Evolutionary conservation across 1,284 basidiomycete genomes (phyloP).

Genomic region (Marasmius fiardii): DNA sequence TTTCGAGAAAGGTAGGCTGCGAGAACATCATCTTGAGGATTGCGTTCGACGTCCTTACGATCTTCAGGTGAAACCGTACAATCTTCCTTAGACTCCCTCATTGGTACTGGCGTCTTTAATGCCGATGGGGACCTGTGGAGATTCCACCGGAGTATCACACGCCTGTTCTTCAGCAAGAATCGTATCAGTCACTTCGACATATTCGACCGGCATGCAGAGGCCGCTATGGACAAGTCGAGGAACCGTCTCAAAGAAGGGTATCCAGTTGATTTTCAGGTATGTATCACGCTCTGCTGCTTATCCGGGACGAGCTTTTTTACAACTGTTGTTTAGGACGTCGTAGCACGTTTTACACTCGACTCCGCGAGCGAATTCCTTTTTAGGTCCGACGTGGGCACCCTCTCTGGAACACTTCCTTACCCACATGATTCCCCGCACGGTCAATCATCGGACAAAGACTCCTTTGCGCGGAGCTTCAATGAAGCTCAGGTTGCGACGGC

Average conservation of each 20-base stretch:
- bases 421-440: constrained; percentile 38
- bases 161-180: constrained; percentile 36
- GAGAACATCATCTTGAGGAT: no score
- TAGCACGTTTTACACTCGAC: constrained; percentile 41
- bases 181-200: constrained; percentile 34
- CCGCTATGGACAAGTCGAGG: constrained; percentile 11
- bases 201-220: constrained; percentile 23
- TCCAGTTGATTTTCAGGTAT: constrained; percentile 14
- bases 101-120: neutral
- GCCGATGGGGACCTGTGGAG: constrained; percentile 13
- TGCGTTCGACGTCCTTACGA: neutral
- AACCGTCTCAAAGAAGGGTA: constrained; percentile 7
- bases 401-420: constrained; percentile 31
- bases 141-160: constrained; percentile 35
- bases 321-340: constrained; percentile 28
- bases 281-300: neutral
- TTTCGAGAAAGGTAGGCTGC: neutral
- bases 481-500: neutral
- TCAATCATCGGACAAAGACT: constrained; percentile 13
- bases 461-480: neutral
- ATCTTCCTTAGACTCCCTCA: neutral
- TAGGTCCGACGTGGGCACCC: constrained; percentile 32
- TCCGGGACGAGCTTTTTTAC: neutral
- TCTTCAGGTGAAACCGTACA: neutral
- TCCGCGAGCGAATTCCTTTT: constrained; percentile 45